These are phyloP conservation scores for Guyanaporus albipodus DNA, from an alignment of 768 basidiomycete species.

Conservation along the genomic window DNA sequence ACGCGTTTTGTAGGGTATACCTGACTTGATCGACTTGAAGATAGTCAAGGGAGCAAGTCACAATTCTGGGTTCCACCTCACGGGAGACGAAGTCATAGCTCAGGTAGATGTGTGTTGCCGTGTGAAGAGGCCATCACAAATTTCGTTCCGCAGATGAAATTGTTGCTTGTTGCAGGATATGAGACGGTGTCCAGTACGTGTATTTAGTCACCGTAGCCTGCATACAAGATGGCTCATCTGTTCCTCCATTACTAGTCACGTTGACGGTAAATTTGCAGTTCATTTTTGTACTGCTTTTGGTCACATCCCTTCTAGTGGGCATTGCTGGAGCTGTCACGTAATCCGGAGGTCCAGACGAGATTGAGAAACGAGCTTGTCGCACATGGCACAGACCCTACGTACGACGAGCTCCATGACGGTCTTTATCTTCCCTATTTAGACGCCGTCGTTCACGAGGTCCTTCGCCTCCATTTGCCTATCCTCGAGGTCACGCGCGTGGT, in stretches of 20 bases:
- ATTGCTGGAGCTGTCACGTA: background rate
- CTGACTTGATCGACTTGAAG: background rate
- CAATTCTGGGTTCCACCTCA: constrained; percentile 19
- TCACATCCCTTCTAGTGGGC: background rate
- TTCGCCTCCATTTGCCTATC: constrained; percentile 41
- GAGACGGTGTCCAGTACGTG: background rate
- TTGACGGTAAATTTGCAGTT: background rate
- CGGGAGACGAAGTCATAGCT: background rate
- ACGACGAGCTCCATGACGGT: background rate
- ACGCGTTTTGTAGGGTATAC: constrained; percentile 3
- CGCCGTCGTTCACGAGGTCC: constrained; percentile 36
- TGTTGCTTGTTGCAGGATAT: background rate
- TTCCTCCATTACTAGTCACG: background rate
- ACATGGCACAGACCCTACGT: background rate
- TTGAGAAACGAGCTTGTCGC: background rate
- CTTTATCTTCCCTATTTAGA: background rate
- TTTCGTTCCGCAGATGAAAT: background rate
- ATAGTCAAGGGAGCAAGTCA: constrained; percentile 36
- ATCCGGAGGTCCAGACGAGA: background rate
- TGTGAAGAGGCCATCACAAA: background rate
- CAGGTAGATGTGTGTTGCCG: background rate
- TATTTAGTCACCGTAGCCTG: background rate
- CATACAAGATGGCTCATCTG: background rate
- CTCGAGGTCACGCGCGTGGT: constrained; percentile 15
- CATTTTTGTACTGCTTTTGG: background rate